Base-by-base conservation (phyloP, 371 early-diverging fungal genomes). In the Batrachochytrium dendrobatidis region DNA sequence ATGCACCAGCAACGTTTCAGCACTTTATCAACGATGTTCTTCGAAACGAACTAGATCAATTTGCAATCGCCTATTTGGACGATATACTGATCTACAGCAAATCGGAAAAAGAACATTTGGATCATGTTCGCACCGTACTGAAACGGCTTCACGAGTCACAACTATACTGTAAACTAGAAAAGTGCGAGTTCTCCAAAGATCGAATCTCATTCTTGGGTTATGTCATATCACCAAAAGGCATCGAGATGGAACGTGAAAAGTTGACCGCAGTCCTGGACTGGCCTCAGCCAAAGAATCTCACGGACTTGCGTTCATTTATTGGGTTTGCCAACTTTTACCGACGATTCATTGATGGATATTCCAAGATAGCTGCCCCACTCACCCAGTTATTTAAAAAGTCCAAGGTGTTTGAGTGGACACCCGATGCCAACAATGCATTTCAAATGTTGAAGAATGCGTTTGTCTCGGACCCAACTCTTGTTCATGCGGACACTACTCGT, bases 291-390 rank as follows among this genome's bases (percentile, higher is more conserved):
- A 48, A 1, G 0, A 48, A 39, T n/a, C 63, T 72, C 2, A 66
- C 60, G 15, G 66, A 81, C 12, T 39, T 85, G 0, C 69, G 70
- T 44, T 55, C 53, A 0, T 80, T 84, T 60, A 59, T 80, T 0
- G 83, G 84, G 0, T 59, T 79, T 10, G 53, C 67, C 10, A 78
- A 77, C 17, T 85, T 67, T 60, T 82, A 81, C 65, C 71, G 74
- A 0, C 65, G 69, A 12, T 83, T 82, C 49, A 77, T 84, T 7
- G 26, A 48, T 0, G 26, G 71, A 15, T 81, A 64, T 52, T 58
- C 82, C 1, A 3, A 68, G 15, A 60, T 77, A 3, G 68, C 74
- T 0, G 17, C 34, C 6, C 79, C 76, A 1, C 20, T 83, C 1
- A 70, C 73, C 34, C 43, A n/a, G 5, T 39, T 59, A 8, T 26